phyloP scores from a whole-genome alignment of 176 grass and related monocot species.

The Phyllostachys edulis region DNA sequence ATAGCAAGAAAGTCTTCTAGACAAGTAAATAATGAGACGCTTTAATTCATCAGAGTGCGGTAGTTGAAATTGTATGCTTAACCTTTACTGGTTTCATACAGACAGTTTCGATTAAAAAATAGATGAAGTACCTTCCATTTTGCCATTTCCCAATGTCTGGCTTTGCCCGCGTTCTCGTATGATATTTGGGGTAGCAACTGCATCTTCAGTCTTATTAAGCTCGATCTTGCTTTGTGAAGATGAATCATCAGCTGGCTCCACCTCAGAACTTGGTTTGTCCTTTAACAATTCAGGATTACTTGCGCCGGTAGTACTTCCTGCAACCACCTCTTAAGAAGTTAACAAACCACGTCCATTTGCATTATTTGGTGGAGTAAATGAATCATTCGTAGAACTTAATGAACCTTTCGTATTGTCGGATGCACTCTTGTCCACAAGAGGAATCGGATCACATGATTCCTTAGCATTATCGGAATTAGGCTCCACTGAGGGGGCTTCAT shows the following conservation, averaged over 20 bases:
- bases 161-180: constrained; percentile 36
- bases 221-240: constrained; percentile 35
- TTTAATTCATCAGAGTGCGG: background rate
- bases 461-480: constrained; percentile 17
- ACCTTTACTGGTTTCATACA: constrained; percentile 12
- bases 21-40: constrained; percentile 18
- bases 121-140: constrained; percentile 49
- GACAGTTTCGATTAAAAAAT: constrained; percentile 14
- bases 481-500: constrained; percentile 26
- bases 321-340: constrained; percentile 35
- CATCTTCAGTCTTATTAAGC: constrained; percentile 41
- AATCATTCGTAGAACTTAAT: constrained; percentile 23
- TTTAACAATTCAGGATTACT: constrained; percentile 32
- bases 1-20: background rate
- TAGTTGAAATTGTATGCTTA: constrained; percentile 17
- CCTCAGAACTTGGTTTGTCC: constrained; percentile 43
- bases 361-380: constrained; percentile 32
- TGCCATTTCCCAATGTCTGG: constrained; percentile 49
- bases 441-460: constrained; percentile 40
- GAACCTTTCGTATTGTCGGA: constrained; percentile 35
- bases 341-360: constrained; percentile 27
- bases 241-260: constrained; percentile 31
- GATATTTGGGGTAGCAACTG: constrained; percentile 24
- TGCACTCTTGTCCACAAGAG: constrained; percentile 34
- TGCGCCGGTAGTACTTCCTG: constrained; percentile 33